Base-by-base conservation (phyloP, 306 rosid genomes). In the Luffa aegyptiaca region DNA sequence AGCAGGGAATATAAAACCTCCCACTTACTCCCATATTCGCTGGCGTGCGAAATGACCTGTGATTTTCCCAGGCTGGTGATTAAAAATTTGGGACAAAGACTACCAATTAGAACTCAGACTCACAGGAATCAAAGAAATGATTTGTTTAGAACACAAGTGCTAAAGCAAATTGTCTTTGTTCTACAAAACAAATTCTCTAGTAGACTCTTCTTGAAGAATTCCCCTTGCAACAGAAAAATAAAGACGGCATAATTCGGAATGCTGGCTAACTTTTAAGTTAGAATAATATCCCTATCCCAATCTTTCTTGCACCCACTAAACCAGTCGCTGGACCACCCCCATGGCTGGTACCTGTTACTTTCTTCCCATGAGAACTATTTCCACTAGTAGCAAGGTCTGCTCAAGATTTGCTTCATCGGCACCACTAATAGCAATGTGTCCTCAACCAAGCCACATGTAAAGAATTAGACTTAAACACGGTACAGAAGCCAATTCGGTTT, bases 361-460 rank as follows among this genome's bases (percentile, higher is more conserved):
- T 16, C 76, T 75, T 59, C 20, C 46, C 31, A 36, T 10, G 77
- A 81, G 81, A 75, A 75, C 61, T 75, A 77, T 76, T 86, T 86
- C 89, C 90, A 75, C 58, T 81, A 87, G 58, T 79, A 69, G 86
- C 86, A 88, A 78, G 79, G 76, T 66, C 76, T 18, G 81, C 87
- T 49, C 78, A 61, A 41, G 45, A 39, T 68, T 42, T 37, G 49
- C 51, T 41, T 68, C 5, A 68, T 68, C 11, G 5, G 52, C 75
- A 41, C 35, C 45, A 42, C 10, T 69, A 63, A 63, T 63, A 57
- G 0, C 20, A 63, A 63, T 20, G 35, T 58, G 35, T 7, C 33
- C 35, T 58, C 20, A 0, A 21, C 13, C 64, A 58, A 56, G 39
- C 37, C 66, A 21, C 37, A 2, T 37, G 31, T 10, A 10, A 14